Evolutionary conservation across 139 green algal genomes (phyloP).

Genomic region (Axilococcus clingmanii): DNA sequence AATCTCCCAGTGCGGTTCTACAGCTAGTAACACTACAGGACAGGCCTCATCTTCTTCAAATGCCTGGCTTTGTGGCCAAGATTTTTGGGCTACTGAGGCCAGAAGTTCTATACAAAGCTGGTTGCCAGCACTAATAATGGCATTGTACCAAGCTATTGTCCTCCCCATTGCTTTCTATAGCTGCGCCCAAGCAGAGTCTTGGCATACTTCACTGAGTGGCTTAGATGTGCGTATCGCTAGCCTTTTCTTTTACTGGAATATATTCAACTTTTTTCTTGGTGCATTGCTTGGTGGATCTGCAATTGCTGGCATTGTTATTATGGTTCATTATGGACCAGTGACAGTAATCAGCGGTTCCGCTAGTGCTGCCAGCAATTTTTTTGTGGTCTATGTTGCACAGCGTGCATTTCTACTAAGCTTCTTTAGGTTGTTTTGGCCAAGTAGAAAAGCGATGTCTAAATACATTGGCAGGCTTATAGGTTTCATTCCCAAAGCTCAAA

Average conservation of each 20-base stretch:
- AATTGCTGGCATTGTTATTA: constrained; percentile 18
- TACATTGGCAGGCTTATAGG: background rate
- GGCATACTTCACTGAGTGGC: constrained; percentile 7
- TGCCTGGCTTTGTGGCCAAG: constrained; percentile 42
- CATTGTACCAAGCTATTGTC: constrained; percentile 53
- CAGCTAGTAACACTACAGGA: background rate
- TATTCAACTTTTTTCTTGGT: constrained; percentile 61
- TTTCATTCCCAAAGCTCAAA: constrained; percentile 9
- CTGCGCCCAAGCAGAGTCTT: constrained; percentile 2
- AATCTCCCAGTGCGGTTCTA: background rate
- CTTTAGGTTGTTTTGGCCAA: constrained; percentile 36
- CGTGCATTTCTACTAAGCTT: constrained; percentile 29
- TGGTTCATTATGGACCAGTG: background rate
- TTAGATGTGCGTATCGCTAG: constrained; percentile 35
- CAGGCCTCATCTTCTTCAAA: background rate
- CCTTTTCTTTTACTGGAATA: constrained; percentile 50
- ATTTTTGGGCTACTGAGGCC: constrained; percentile 19
- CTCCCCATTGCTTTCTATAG: constrained; percentile 2
- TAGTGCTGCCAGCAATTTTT: constrained; percentile 46
- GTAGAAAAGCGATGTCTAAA: no score
- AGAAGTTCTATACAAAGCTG: constrained; percentile 45
- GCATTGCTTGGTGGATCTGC: constrained; percentile 40
- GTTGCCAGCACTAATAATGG: constrained; percentile 57
- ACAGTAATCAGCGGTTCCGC: background rate
- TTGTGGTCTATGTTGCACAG: constrained; percentile 52